Evolutionary conservation across 768 basidiomycete genomes (phyloP).

Genomic region (Naganishia vaughanmartiniae): DNA sequence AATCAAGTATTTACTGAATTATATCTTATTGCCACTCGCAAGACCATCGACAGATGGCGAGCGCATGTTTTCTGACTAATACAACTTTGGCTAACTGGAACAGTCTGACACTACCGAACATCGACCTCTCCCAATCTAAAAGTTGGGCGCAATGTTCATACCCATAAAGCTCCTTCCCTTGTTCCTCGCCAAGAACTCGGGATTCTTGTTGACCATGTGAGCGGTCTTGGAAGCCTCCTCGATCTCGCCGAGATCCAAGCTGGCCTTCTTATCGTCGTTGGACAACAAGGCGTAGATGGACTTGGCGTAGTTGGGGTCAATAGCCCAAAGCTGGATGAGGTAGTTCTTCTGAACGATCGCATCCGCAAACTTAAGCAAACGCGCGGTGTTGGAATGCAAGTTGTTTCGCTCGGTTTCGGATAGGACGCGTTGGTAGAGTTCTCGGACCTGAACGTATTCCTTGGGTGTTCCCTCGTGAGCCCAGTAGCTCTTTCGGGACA

Average conservation of each 20-base stretch:
- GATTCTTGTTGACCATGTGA: conserved; percentile 45
- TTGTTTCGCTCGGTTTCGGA: conserved; percentile 42
- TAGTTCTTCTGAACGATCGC: conserved; percentile 47
- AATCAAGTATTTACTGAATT: background rate
- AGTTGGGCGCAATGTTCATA: conserved; percentile 33
- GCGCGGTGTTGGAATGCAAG: conserved; percentile 47
- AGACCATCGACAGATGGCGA: background rate
- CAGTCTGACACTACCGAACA: background rate
- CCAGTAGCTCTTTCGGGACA: conserved; percentile 44
- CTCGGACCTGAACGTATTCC: conserved; percentile 49
- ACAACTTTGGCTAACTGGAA: background rate
- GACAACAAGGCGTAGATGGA: conserved; percentile 44
- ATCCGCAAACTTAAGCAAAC: conserved; percentile 41
- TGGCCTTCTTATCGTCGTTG: conserved; percentile 34
- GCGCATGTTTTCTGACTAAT: background rate
- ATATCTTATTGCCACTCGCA: background rate
- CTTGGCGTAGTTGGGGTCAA: conserved; percentile 43
- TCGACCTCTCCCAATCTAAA: conserved; percentile 9
- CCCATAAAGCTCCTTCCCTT: conserved; percentile 46
- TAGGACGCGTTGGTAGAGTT: conserved; percentile 47
- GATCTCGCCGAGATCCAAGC: conserved; percentile 41
- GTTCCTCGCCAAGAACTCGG: conserved; percentile 36
- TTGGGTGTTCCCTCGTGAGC: conserved; percentile 44
- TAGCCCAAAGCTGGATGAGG: conserved; percentile 45
- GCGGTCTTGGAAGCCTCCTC: conserved; percentile 39